Conservation (phyloP, 2,329 filamentous ascomycete genomes). For the Sporothrix mexicana region DNA sequence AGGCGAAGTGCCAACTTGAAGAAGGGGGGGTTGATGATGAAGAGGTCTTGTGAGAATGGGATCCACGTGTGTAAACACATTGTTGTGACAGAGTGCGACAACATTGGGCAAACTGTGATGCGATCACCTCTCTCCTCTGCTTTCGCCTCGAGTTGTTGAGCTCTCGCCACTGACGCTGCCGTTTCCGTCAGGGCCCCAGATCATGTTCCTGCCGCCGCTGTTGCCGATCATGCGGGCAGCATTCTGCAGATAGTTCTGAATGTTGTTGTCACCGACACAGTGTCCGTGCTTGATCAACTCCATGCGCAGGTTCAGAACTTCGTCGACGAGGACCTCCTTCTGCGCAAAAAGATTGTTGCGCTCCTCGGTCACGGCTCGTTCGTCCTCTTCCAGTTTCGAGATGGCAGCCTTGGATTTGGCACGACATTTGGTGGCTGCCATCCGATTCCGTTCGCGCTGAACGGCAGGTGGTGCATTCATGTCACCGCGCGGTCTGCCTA, state of each 20-base stretch:
- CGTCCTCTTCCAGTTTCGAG: conserved; percentile 41
- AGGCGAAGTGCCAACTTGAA: too few species aligned
- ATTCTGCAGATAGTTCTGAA: conserved; percentile 42
- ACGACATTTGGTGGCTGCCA: conserved; percentile 44
- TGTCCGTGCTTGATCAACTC: conserved; percentile 42
- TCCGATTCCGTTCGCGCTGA: conserved; percentile 41
- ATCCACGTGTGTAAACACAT: too few species aligned
- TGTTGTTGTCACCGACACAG: conserved; percentile 41
- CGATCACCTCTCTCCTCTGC: neutral
- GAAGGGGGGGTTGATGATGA: neutral
- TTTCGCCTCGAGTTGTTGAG: neutral
- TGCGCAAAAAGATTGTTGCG: conserved; percentile 37
- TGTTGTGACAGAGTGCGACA: too few species aligned
- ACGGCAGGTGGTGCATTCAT: neutral
- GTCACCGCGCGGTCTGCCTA: neutral
- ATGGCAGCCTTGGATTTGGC: conserved; percentile 42
- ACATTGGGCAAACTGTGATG: too few species aligned
- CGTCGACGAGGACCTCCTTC: conserved; percentile 40
- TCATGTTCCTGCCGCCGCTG: conserved; percentile 29
- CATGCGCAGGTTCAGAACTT: conserved; percentile 44
- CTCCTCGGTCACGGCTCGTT: conserved; percentile 35
- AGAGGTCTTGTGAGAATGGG: too few species aligned
- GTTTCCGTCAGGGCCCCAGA: conserved; percentile 36
- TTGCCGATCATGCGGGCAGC: conserved; percentile 37
- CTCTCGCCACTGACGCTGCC: conserved; percentile 24